phyloP scores from a whole-genome alignment of 2,329 filamentous ascomycete species.

The Truncatella angustata region DNA sequence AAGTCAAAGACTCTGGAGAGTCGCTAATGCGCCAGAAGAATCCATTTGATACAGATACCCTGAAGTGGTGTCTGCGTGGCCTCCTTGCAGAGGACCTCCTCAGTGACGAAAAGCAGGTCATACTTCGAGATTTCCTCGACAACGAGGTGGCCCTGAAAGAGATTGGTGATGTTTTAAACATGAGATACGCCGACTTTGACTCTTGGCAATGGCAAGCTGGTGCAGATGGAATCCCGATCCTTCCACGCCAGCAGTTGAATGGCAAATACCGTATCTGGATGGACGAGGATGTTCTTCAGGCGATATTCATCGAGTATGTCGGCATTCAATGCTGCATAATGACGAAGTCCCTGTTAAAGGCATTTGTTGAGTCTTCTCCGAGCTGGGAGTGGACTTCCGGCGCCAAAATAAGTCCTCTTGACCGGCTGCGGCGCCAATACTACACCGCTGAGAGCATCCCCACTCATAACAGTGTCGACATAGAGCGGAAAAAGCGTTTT shows the following conservation, averaged over 20 bases:
- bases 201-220: constrained; percentile 42
- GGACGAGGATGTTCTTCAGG: constrained; percentile 43
- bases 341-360: constrained; percentile 24
- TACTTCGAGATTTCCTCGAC: constrained; percentile 36
- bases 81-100: constrained; percentile 39
- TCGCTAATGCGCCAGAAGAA: constrained; percentile 19
- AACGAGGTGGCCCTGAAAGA: constrained; percentile 37
- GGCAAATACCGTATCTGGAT: constrained; percentile 45
- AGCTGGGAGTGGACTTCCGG: constrained; percentile 12
- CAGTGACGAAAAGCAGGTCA: constrained; percentile 39
- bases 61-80: constrained; percentile 34
- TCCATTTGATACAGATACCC: constrained; percentile 29
- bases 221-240: constrained; percentile 37
- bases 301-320: constrained; percentile 43
- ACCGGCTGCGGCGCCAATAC: constrained; percentile 24
- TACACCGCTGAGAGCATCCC: constrained; percentile 17
- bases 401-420: constrained; percentile 16
- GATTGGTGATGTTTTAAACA: constrained; percentile 41
- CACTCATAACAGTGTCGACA: background rate
- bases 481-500: constrained; percentile 21
- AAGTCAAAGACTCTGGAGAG: constrained; percentile 15
- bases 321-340: constrained; percentile 33
- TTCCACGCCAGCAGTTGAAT: constrained; percentile 39
- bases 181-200: constrained; percentile 37
- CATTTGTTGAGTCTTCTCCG: constrained; percentile 14